Base-by-base conservation (phyloP, 2,329 filamentous ascomycete genomes). In the Immersiporthe knoxdaviesiana region DNA sequence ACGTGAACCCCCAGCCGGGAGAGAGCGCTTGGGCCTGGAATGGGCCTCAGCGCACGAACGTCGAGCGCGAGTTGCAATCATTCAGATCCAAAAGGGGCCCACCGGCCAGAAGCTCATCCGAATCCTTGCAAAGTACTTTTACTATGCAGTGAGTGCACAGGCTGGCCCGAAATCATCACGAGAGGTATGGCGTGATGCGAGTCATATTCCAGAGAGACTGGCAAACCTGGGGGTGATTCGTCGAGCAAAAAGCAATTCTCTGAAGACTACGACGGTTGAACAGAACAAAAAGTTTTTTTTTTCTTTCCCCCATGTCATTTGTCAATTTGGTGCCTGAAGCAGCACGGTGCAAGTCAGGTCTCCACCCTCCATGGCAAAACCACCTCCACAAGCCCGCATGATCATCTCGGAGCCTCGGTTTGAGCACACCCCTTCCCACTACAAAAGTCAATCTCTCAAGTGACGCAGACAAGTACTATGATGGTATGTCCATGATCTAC, bases 1-100 rank as follows among this genome's bases (percentile, higher is more conserved):
- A 68, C 69, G 63, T 70, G 69, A 56, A 70, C 39, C 69, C n/a
- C 69, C 37, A 56, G 69, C 56, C 66, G 39, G 44, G 54, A 24
- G 54, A 24, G 27, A 35, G 50, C 56, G 69, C 69, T 63, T 60
- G 58, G 63, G 63, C 63, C 66, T 37, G 27, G 44, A 58, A 65
- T 54, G 52, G 56, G 62, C 58, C 58, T 41, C 27, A 63, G 54
- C 66, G 54, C 66, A 54, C 58, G 39, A 52, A 32, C 5, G 24
- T 14, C 27, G 32, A 30, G n/a, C 10, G 16, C 11, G 47, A 30
- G 11, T 21, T 62, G 39, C 32, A 11, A 64, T n/a, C 35, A 16
- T 7, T 35, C 44, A 24, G 21, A 30, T 64, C 18, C 4, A 21
- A n/a, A n/a, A n/a, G n/a, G n/a, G n/a, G n/a, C 37, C 32, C 32